Conservation (phyloP, 768 basidiomycete genomes). For the Crucibulum laeve region DNA sequence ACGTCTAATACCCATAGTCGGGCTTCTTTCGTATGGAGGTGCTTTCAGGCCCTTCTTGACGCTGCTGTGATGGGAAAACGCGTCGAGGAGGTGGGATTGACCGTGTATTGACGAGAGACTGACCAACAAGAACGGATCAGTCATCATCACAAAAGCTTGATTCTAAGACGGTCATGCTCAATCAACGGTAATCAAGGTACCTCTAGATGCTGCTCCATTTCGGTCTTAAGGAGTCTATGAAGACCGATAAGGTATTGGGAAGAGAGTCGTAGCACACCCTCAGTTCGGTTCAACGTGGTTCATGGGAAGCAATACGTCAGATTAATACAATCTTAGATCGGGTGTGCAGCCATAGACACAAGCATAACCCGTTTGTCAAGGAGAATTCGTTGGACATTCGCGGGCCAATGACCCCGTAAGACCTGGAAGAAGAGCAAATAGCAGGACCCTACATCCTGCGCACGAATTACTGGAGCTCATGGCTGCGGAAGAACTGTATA, state of each 20-base stretch:
- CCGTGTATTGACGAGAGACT: neutral
- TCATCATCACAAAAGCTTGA: neutral
- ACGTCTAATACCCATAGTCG: too few species aligned
- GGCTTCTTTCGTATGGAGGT: too few species aligned
- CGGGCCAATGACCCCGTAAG: too few species aligned
- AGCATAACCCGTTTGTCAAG: conserved; percentile 5
- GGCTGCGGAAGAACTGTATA: too few species aligned
- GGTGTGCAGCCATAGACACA: neutral
- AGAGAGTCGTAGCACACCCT: neutral
- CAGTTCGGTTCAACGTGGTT: conserved; percentile 7
- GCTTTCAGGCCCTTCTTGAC: too few species aligned
- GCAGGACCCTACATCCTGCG: too few species aligned
- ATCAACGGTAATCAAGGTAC: neutral
- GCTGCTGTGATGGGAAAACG: too few species aligned
- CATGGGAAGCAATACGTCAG: conserved; percentile 3
- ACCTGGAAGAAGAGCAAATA: too few species aligned
- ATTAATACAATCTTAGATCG: conserved; percentile 6
- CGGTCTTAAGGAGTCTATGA: neutral
- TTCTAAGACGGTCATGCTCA: too few species aligned
- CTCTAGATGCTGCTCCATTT: neutral
- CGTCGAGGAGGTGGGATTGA: neutral
- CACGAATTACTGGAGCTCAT: too few species aligned
- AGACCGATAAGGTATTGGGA: neutral
- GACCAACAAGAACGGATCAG: conserved; percentile 1
- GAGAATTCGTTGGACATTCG: conserved; percentile 5